Base-by-base conservation (phyloP, 305 asterid species). In the Fraxinus floribunda region DNA sequence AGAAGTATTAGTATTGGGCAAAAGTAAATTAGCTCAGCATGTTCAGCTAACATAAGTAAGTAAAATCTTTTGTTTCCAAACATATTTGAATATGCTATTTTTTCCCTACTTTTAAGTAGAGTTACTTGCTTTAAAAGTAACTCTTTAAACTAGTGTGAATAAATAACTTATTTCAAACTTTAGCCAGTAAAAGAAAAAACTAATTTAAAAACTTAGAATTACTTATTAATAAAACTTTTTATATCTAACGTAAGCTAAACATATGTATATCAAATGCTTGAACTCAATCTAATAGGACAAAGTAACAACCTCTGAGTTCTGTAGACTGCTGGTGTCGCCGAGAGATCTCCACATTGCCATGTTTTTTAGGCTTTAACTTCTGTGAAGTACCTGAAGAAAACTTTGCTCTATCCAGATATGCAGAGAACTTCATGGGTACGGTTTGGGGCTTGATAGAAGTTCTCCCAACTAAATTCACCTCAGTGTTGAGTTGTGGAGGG, bases 261-360 rank as follows among this genome's bases (percentile, higher is more conserved):
- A 22, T 26, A 26, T 26, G 74, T 24, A 26, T 66, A 24, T 29
- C 38, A 66, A 66, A 66, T 29, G 74, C 74, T 66, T 66, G 74
- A 4, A 66, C 15, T 66, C 38, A 66, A 29, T 2, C 73, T 32
- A 6, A 35, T 62, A 36, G 18, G 29, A 18, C 81, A 80, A 77
- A 20, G n/a, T 22, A 78, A 60, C 80, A 78, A 89, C 92, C 90
- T 83, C 85, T 49, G 68, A 36, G 80, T 30, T 76, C 68, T 22
- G 60, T 87, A 16, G 84, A 62, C 62, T 80, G 84, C 20, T 32
- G 89, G 38, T 1, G 70, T 68, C n/a, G 75, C 82, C 49, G 72
- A 75, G 16, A 46, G 39, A 55, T 64, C 10, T 73, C 82, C 60
- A 18, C 26, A 78, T 78, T 80, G 81, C 84, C 85, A 79, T 39